These are phyloP conservation scores for Microstegium vimineum DNA, from an alignment of 176 grass and related monocot species.

Conservation along the genomic window DNA sequence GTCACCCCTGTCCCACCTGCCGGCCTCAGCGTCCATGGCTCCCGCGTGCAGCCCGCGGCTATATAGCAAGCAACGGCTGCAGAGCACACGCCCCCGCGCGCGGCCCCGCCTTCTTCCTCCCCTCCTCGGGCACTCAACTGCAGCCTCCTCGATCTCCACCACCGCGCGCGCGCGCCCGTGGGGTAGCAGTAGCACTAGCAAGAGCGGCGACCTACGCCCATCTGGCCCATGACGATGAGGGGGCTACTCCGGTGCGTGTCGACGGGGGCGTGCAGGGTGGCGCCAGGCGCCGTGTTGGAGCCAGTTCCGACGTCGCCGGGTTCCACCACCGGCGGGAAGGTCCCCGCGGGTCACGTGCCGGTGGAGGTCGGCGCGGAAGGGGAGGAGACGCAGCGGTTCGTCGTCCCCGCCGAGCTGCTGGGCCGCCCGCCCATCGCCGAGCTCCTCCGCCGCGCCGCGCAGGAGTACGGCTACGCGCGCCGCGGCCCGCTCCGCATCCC, in stretches of 20 bases:
- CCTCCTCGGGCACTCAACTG: neutral
- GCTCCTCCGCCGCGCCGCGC: constrained; percentile 62
- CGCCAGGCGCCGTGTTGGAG: constrained; percentile 6
- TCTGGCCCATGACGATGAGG: constrained; percentile 36
- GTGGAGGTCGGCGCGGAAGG: constrained; percentile 73
- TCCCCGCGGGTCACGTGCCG: constrained; percentile 80
- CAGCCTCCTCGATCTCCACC: neutral
- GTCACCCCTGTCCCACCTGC: accelerated
- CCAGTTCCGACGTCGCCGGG: neutral
- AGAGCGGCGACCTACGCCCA: neutral
- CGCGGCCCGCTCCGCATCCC: constrained; percentile 77
- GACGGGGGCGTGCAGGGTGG: constrained; percentile 40
- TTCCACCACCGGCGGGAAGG: constrained; percentile 1
- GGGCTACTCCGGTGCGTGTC: constrained; percentile 43
- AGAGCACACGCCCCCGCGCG: neutral
- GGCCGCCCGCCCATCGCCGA: constrained; percentile 63
- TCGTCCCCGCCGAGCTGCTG: constrained; percentile 71
- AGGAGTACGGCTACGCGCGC: constrained; percentile 88
- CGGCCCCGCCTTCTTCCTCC: neutral
- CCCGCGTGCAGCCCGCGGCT: neutral
- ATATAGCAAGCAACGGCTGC: constrained; percentile 42
- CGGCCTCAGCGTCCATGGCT: neutral
- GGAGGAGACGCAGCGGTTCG: constrained; percentile 83
- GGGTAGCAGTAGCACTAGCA: neutral
- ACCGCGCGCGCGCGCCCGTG: neutral